Evolutionary conservation across 108 stramenopile genomes (phyloP).

Genomic region (Cyclotella atomus): DNA sequence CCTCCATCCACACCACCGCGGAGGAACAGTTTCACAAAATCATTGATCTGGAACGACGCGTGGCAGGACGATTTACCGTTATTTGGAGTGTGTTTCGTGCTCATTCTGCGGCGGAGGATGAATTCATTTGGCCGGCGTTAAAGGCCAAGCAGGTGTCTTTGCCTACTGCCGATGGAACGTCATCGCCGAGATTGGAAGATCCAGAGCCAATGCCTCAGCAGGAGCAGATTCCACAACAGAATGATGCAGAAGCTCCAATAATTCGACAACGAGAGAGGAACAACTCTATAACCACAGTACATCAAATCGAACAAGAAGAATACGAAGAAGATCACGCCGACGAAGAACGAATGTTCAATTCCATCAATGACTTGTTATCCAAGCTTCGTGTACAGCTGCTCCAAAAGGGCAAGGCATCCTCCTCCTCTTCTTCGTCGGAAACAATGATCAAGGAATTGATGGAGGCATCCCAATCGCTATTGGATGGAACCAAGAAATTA

Average conservation of each 20-base stretch:
- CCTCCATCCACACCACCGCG: neutral
- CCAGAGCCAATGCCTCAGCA: no score
- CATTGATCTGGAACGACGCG: conserved; percentile 64
- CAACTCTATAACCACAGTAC: conserved; percentile 35
- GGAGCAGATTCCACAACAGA: neutral
- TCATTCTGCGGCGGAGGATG: conserved; percentile 95
- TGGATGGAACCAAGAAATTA: conserved; percentile 58
- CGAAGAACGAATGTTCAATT: conserved; percentile 88
- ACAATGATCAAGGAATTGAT: no score
- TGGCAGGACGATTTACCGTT: conserved; percentile 87
- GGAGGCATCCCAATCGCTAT: conserved; percentile 53
- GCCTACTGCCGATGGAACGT: neutral
- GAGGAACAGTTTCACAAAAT: conserved; percentile 1
- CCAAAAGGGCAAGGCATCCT: conserved; percentile 18
- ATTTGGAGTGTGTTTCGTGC: conserved; percentile 95
- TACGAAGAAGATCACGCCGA: conserved; percentile 95
- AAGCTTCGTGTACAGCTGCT: conserved; percentile 58
- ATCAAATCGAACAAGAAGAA: conserved; percentile 80
- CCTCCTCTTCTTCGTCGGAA: no score
- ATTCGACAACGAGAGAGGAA: conserved; percentile 34
- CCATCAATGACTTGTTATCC: conserved; percentile 71
- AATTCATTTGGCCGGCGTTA: conserved; percentile 96
- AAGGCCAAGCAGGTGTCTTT: conserved; percentile 60
- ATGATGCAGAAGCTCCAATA: neutral
- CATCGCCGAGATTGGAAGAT: no score